Evolutionary conservation across 768 basidiomycete genomes (phyloP).

Genomic region (Tricholoma sp.): DNA sequence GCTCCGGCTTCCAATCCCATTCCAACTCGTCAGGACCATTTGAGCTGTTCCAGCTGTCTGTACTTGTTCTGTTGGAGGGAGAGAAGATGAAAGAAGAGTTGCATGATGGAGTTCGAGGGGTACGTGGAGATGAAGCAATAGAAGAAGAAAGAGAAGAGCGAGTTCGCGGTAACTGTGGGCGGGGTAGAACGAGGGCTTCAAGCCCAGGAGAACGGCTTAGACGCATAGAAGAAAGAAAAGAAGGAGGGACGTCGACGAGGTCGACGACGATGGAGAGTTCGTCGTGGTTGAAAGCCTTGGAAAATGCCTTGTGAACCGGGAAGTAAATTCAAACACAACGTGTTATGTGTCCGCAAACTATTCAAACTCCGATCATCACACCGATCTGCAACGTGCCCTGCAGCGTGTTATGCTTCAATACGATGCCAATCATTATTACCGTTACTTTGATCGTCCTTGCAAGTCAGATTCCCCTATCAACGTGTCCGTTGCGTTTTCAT

Average conservation of each 20-base stretch:
- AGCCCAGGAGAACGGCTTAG: constrained; percentile 45
- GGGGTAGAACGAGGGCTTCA: constrained; percentile 57
- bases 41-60: constrained; percentile 84
- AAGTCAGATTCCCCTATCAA: neutral
- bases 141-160: constrained; percentile 51
- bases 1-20: constrained; percentile 73
- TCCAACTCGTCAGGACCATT: constrained; percentile 62
- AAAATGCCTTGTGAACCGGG: neutral
- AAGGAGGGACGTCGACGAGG: neutral
- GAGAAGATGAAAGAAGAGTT: constrained; percentile 50
- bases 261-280: too few relatives aligned
- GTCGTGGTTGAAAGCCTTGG: too few relatives aligned
- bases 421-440: constrained; percentile 1
- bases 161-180: constrained; percentile 47
- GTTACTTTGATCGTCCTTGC: neutral
- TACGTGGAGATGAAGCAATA: constrained; percentile 44
- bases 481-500: too few relatives aligned
- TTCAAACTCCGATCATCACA: constrained; percentile 17
- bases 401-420: constrained; percentile 25
- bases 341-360: constrained; percentile 12
- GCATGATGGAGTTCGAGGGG: constrained; percentile 53
- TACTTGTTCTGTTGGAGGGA: constrained; percentile 58
- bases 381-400: constrained; percentile 33
- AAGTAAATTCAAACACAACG: neutral
- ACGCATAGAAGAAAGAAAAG: constrained; percentile 36